These are phyloP conservation scores for Pyrus hybrid DNA, from an alignment of 331 rosid species.

Conservation along the genomic window DNA sequence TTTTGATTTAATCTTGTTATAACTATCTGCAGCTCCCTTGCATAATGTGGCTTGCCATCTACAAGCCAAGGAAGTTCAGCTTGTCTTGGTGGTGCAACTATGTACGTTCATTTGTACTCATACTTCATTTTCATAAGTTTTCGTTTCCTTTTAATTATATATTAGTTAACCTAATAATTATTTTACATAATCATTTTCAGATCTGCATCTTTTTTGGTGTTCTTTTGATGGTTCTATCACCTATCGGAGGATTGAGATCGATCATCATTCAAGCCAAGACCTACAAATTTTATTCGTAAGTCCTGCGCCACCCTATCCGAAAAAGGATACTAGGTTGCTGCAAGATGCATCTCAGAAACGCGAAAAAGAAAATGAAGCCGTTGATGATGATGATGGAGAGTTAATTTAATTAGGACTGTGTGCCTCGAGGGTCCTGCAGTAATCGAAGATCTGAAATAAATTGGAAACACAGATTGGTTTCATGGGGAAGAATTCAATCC, in stretches of 20 bases:
- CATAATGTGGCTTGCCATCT: constrained; percentile 74
- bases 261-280: constrained; percentile 49
- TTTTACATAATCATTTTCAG: constrained; percentile 31
- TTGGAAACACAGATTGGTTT: not conserved
- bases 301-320: not conserved
- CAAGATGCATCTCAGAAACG: not conserved
- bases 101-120: constrained; percentile 30
- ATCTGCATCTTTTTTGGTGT: constrained; percentile 66
- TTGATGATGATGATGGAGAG: not conserved
- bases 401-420: not conserved
- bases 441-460: not conserved
- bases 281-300: constrained; percentile 57
- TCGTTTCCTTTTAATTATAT: not conserved
- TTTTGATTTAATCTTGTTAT: not conserved
- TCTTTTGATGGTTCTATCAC: constrained; percentile 50
- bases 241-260: constrained; percentile 75
- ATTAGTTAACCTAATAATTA: not conserved
- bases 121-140: not conserved
- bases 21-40: constrained; percentile 73
- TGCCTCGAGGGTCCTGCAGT: not conserved
- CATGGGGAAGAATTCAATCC: not conserved
- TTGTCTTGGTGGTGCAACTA: constrained; percentile 82
- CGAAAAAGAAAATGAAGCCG: not conserved
- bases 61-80: constrained; percentile 65
- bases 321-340: not conserved